Conservation (phyloP, 2,329 filamentous ascomycete genomes). For the Helminthosporium solani region DNA sequence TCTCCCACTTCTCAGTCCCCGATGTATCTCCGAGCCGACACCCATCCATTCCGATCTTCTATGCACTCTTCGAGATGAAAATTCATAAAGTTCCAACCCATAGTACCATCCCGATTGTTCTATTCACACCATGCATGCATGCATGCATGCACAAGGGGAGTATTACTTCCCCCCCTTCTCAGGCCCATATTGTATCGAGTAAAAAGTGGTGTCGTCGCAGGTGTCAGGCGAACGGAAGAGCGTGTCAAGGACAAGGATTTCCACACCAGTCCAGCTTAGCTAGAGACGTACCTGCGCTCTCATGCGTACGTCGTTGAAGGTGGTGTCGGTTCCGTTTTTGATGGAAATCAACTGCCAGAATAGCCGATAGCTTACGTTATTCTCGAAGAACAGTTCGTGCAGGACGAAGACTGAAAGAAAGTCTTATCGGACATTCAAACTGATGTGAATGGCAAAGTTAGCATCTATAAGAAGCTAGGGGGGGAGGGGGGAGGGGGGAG, state of each 20-base stretch:
- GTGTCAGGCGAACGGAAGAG: slow-evolving; percentile 66
- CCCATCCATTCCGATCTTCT: too few species aligned
- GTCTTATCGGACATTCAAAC: slow-evolving; percentile 9
- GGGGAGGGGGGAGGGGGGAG: slow-evolving; percentile 15
- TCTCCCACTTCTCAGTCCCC: too few species aligned
- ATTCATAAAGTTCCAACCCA: too few species aligned
- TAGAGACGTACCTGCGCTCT: slow-evolving; percentile 14
- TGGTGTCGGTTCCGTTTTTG: slow-evolving; percentile 10
- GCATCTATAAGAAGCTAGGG: slow-evolving; percentile 20
- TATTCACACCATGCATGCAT: too few species aligned
- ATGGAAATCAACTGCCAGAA: slow-evolving; percentile 14
- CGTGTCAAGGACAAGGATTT: slow-evolving; percentile 23
- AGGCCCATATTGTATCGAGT: too few species aligned
- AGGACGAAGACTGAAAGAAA: slow-evolving; percentile 7
- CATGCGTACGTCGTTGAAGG: slow-evolving; percentile 14
- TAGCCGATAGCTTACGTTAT: slow-evolving; percentile 16
- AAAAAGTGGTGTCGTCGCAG: slow-evolving; percentile 71
- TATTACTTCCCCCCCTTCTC: too few species aligned
- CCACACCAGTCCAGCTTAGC: slow-evolving; percentile 16
- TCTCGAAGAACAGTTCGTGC: slow-evolving; percentile 9
- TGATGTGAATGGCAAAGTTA: slow-evolving; percentile 11
- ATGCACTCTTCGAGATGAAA: too few species aligned
- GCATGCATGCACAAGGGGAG: too few species aligned
- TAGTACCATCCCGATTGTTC: too few species aligned
- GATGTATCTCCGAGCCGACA: too few species aligned